phyloP scores from a whole-genome alignment of 306 rosid species.

The Arachis stenosperma region DNA sequence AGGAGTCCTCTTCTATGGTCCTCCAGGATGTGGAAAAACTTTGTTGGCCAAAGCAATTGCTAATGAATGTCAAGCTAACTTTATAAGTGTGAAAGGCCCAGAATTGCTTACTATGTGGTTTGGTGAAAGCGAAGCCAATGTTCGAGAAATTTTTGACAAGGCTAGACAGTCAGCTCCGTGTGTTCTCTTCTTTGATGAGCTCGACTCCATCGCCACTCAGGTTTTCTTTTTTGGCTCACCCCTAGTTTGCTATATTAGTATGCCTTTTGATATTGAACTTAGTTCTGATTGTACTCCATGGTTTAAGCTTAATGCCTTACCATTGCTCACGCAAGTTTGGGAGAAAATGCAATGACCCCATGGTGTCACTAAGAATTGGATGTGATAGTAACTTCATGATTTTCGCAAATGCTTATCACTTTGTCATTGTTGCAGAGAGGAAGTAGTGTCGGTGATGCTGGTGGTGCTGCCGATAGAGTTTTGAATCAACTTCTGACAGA shows the following conservation, averaged over 20 bases:
- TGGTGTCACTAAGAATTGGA: neutral
- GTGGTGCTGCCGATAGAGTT: slow-evolving; percentile 63
- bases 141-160: slow-evolving; percentile 58
- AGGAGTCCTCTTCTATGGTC: slow-evolving; percentile 64
- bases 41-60: slow-evolving; percentile 60
- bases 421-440: slow-evolving; percentile 50
- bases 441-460: slow-evolving; percentile 55
- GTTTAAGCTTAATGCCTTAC: neutral
- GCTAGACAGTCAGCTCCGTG: slow-evolving; percentile 64
- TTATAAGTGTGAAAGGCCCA: slow-evolving; percentile 60
- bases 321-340: neutral
- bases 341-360: neutral
- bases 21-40: slow-evolving; percentile 65
- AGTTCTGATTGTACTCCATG: neutral
- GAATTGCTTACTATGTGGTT: slow-evolving; percentile 68
- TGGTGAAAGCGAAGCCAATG: slow-evolving; percentile 67
- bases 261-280: neutral
- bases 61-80: slow-evolving; percentile 60
- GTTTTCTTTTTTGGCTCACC: slow-evolving; percentile 20
- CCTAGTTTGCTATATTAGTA: neutral
- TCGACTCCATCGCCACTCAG: slow-evolving; percentile 64
- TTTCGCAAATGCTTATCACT: slow-evolving; percentile 5
- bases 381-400: neutral
- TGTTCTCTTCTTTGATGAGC: slow-evolving; percentile 65
- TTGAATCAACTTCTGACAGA: slow-evolving; percentile 61